A percentile compares a stretch with the other conserved stretches of the same genome.
phyloP scores from a whole-genome alignment of 202 grass and related monocot genomes.

The Panicum virgatum region DNA sequence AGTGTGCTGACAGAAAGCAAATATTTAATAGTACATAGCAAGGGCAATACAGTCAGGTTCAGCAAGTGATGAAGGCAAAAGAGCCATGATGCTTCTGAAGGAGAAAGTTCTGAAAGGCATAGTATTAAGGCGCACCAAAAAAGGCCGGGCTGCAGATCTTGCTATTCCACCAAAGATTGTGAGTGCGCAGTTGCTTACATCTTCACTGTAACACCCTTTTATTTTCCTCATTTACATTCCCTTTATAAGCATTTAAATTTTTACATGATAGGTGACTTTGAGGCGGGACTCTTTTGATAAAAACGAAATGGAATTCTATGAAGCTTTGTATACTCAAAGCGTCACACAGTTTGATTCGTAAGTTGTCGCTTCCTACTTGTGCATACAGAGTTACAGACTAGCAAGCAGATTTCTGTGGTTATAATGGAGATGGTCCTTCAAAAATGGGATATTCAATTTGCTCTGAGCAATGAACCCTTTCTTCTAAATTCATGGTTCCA shows the following conservation, averaged over 20 bases:
- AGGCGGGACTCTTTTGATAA: conserved; percentile 83
- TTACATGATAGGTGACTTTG: conserved; percentile 71
- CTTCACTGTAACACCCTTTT: background rate
- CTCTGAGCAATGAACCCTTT: background rate
- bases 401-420: conserved; percentile 9
- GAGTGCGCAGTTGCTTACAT: conserved; percentile 19
- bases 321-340: conserved; percentile 96
- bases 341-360: conserved; percentile 93
- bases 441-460: conserved; percentile 20
- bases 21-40: conserved; percentile 68
- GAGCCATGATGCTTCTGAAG: conserved; percentile 81
- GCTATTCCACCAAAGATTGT: conserved; percentile 90
- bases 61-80: conserved; percentile 30
- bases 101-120: conserved; percentile 88
- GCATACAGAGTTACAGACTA: conserved; percentile 26
- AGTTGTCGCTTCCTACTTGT: conserved; percentile 38
- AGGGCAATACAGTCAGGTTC: conserved; percentile 64
- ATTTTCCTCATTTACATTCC: background rate
- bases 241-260: conserved; percentile 17
- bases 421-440: conserved; percentile 5
- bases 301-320: conserved; percentile 93
- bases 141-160: conserved; percentile 92
- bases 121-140: conserved; percentile 88
- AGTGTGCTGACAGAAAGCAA: conserved; percentile 29
- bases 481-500: conserved; percentile 20